These are phyloP conservation scores for Perkinsus marinus DNA, from an alignment of 169 alveolate genomes.

Conservation along the genomic window DNA sequence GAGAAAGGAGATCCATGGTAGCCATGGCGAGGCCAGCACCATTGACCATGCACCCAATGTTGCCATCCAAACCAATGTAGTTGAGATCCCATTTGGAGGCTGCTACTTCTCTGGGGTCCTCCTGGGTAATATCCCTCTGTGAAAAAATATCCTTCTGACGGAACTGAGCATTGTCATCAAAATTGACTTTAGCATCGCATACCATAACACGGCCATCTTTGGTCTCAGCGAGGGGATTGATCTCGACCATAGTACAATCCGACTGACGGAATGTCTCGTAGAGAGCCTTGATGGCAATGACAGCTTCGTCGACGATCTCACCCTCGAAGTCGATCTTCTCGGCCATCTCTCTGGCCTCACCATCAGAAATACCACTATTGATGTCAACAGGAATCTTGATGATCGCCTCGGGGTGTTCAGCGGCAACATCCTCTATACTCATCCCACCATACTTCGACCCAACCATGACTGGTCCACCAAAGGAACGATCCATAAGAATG, in stretches of 20 bases:
- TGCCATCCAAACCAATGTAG: constrained; percentile 74
- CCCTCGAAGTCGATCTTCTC: constrained; percentile 40
- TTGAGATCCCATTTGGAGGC: constrained; percentile 61
- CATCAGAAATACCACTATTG: constrained; percentile 50
- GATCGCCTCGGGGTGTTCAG: constrained; percentile 49
- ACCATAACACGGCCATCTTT: constrained; percentile 51
- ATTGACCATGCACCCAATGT: constrained; percentile 70
- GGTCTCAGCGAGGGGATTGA: constrained; percentile 72
- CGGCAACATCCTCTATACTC: constrained; percentile 70
- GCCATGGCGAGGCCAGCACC: constrained; percentile 92
- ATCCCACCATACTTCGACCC: constrained; percentile 75
- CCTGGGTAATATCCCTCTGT: constrained; percentile 44
- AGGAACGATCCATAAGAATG: constrained; percentile 60
- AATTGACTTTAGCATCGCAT: constrained; percentile 70
- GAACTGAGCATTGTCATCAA: constrained; percentile 80
- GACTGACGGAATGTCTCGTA: constrained; percentile 48
- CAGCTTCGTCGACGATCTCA: constrained; percentile 30
- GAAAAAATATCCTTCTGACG: constrained; percentile 60
- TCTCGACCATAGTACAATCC: constrained; percentile 68
- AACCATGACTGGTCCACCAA: constrained; percentile 54
- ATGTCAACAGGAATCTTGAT: constrained; percentile 43
- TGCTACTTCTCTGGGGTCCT: constrained; percentile 51
- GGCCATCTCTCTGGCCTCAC: constrained; percentile 33
- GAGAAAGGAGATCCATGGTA: constrained; percentile 67
- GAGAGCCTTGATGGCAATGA: constrained; percentile 21